phyloP scores from a whole-genome alignment of 192 early-diverging fungal species.

The Haplosporangium gracile region DNA sequence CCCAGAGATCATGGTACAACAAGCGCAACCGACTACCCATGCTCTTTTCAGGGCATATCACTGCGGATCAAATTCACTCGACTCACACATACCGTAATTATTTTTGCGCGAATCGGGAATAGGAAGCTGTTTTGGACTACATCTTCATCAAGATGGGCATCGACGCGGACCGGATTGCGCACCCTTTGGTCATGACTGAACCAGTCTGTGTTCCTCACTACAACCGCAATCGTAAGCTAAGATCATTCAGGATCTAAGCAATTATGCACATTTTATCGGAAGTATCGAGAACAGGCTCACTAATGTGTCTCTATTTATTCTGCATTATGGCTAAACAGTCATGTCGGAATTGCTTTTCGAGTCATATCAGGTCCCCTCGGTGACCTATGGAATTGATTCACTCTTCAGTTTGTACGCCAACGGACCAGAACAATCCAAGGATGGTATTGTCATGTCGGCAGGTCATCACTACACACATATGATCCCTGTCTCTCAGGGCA shows the following conservation, averaged over 20 bases:
- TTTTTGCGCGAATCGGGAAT: conserved; percentile 45
- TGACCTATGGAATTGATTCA: conserved; percentile 89
- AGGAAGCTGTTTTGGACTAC: conserved; percentile 91
- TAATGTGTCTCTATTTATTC: neutral
- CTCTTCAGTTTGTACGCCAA: conserved; percentile 90
- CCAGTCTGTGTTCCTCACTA: conserved; percentile 81
- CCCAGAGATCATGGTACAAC: conserved; percentile 78
- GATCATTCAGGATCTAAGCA: neutral
- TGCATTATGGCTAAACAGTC: conserved; percentile 58
- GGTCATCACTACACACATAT: conserved; percentile 82
- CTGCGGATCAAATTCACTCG: neutral
- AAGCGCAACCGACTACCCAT: neutral
- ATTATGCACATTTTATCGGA: neutral
- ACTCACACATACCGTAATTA: neutral
- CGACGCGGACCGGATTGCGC: conserved; percentile 73
- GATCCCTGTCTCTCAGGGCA: conserved; percentile 78
- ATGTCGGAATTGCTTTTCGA: conserved; percentile 94
- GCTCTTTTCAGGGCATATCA: neutral
- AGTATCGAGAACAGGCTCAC: neutral
- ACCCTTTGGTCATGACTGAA: conserved; percentile 93
- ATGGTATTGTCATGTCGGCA: conserved; percentile 79
- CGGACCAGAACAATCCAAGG: conserved; percentile 65
- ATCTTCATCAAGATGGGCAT: conserved; percentile 86
- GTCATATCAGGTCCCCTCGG: conserved; percentile 80
- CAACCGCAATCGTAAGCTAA: conserved; percentile 75